These are phyloP conservation scores for Lichtheimia ornata DNA, from an alignment of 371 early-diverging fungal genomes.

Conservation along the genomic window DNA sequence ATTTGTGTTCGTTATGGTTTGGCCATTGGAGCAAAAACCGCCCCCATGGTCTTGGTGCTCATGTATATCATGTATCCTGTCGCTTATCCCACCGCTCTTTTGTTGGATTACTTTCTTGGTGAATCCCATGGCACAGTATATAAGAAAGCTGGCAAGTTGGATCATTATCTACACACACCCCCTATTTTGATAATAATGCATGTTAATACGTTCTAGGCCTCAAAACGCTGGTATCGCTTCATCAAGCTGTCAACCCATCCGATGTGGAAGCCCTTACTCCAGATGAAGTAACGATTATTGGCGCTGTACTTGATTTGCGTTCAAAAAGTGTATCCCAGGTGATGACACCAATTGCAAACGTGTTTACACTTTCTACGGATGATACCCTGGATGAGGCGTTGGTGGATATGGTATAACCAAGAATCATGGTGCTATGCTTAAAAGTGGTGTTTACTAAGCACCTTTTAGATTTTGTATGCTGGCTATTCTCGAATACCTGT, in stretches of 20 bases:
- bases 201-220: conserved; percentile 53
- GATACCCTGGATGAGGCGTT: conserved; percentile 66
- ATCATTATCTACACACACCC: no score
- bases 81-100: conserved; percentile 80
- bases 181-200: background rate
- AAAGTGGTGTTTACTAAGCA: background rate
- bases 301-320: conserved; percentile 90
- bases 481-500: conserved; percentile 94
- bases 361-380: conserved; percentile 78
- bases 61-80: conserved; percentile 61
- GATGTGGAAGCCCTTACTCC: conserved; percentile 82
- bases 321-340: conserved; percentile 82
- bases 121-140: conserved; percentile 84
- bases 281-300: conserved; percentile 90
- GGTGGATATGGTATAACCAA: conserved; percentile 53
- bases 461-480: conserved; percentile 63
- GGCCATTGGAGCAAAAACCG: conserved; percentile 77
- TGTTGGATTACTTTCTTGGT: conserved; percentile 81
- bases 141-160: conserved; percentile 62
- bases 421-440: background rate
- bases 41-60: conserved; percentile 31
- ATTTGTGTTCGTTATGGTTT: conserved; percentile 74
- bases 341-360: conserved; percentile 90
- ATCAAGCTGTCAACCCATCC: conserved; percentile 62
- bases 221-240: conserved; percentile 89